Evolutionary conservation across 2,329 filamentous ascomycete genomes (phyloP), one percentile per base, ranked within the genome.

Genomic region (Parascedosporium putredinis): DNA sequence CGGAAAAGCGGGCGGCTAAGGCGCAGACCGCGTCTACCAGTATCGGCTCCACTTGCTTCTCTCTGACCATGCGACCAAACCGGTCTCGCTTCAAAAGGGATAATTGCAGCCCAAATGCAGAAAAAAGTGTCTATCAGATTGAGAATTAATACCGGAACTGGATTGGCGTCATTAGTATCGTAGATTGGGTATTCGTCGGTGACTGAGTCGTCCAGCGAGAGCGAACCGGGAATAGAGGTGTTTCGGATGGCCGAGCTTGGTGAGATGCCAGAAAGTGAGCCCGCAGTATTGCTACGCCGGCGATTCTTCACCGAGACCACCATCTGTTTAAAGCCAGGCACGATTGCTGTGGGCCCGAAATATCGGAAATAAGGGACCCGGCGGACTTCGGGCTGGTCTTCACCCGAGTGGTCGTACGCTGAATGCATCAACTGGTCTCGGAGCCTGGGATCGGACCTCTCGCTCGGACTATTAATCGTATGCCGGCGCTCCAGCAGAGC

Each of bases 301-400:
- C 80, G 72, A 52, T 84, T 81, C 52, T 83, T 76, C 25, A 90
- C 79, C 49, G 84, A 83, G 52, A 86, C 83, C 23, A 94, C 86
- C 87, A 94, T 94, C 64, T 94, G 88, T 65, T 94, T 94, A 68
- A 89, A 94, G 20, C 88, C 88, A 1, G 88, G 88, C 48, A 93
- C 87, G 59, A 95, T 95, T 54, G 88, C 89, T 1, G 89, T 95
- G 0, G 88, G 87, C 0, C 88, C 89, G 61, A 95, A 93, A 65
- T 93, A 95, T 53, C 89, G 76, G 59, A 95, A 95, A 62, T 93
- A 95, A 0, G 88, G 88, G 55, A 95, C 86, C 49, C 84, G 77
- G 59, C 84, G 71, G 53, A 77, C 18, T 23, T 45, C 48, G 27
- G 42, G 31, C 24, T 18, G 42, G 23, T 25, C 27, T 29, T 36